These are phyloP conservation scores for Taiozyma sp. DNA, from an alignment of 1,139 yeast genomes.

Conservation along the genomic window DNA sequence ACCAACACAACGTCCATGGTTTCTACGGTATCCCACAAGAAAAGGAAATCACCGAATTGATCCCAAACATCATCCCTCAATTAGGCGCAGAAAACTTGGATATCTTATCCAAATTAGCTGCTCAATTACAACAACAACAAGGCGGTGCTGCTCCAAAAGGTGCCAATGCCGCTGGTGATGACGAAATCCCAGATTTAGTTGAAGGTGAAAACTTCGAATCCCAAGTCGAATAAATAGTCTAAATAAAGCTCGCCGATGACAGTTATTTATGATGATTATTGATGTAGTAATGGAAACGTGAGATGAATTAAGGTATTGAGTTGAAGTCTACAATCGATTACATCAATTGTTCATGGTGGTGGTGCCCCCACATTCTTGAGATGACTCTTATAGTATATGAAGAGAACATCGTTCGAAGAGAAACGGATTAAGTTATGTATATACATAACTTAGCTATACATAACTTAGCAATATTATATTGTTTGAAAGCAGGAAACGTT, in stretches of 20 bases:
- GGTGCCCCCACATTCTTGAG: not conserved
- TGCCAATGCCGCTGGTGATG: constrained; percentile 34
- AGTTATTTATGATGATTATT: not conserved
- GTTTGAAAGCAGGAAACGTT: too few species aligned
- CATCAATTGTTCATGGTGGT: too few species aligned
- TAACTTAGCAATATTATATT: too few species aligned
- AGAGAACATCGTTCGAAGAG: too few species aligned
- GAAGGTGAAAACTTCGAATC: constrained; percentile 95
- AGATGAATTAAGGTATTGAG: not conserved
- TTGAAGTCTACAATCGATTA: too few species aligned
- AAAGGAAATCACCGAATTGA: constrained; percentile 87
- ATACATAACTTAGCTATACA: too few species aligned
- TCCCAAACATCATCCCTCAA: constrained; percentile 94
- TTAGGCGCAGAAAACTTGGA: constrained; percentile 95
- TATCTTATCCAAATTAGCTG: constrained; percentile 86
- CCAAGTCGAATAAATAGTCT: constrained; percentile 51
- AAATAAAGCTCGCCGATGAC: not conserved
- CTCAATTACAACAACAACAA: constrained; percentile 68
- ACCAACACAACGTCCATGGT: constrained; percentile 88
- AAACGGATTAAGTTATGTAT: too few species aligned
- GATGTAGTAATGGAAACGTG: not conserved
- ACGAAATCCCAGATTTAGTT: constrained; percentile 82
- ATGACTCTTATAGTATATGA: too few species aligned
- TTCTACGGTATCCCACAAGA: constrained; percentile 95
- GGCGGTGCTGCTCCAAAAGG: constrained; percentile 48